A percentile compares a stretch with the other conserved stretches of the same genome.
phyloP scores from a whole-genome alignment of 768 basidiomycete genomes.

The Trametopsis cervina region DNA sequence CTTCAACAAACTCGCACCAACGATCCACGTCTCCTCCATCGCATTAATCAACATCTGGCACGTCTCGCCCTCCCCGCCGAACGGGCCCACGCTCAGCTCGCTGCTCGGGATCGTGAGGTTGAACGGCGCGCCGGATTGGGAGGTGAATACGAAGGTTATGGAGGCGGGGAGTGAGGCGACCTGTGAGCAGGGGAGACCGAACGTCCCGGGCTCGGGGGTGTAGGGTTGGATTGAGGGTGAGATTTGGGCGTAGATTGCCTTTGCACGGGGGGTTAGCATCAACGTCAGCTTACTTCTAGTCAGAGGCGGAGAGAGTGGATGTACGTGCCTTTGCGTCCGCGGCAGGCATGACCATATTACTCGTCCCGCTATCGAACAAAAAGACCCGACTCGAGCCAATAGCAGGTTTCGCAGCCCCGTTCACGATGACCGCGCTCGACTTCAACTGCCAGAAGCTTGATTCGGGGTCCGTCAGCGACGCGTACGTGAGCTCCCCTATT shows the following conservation, averaged over 20 bases:
- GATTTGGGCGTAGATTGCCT: constrained; percentile 53
- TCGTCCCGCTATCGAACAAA: constrained; percentile 54
- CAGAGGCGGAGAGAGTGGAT: constrained; percentile 1
- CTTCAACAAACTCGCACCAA: constrained; percentile 51
- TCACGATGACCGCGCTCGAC: constrained; percentile 42
- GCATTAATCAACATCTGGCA: constrained; percentile 58
- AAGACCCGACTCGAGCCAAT: constrained; percentile 35
- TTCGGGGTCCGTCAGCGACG: constrained; percentile 1
- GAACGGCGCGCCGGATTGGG: constrained; percentile 39
- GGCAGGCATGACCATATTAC: constrained; percentile 46
- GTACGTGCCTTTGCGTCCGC: constrained; percentile 37
- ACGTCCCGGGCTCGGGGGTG: constrained; percentile 42
- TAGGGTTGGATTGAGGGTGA: constrained; percentile 49
- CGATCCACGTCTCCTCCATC: constrained; percentile 41
- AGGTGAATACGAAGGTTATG: constrained; percentile 48
- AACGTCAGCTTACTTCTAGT: neutral
- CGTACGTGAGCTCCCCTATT: constrained; percentile 13
- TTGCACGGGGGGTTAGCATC: neutral
- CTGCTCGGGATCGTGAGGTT: constrained; percentile 51
- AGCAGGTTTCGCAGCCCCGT: constrained; percentile 40
- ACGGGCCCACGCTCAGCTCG: constrained; percentile 53
- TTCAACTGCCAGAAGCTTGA: constrained; percentile 35
- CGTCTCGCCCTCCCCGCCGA: constrained; percentile 36
- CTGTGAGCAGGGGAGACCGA: constrained; percentile 44
- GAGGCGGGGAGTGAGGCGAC: constrained; percentile 41